Conservation (phyloP, 2,329 filamentous ascomycete species). For the Colletotrichum tropicicola region DNA sequence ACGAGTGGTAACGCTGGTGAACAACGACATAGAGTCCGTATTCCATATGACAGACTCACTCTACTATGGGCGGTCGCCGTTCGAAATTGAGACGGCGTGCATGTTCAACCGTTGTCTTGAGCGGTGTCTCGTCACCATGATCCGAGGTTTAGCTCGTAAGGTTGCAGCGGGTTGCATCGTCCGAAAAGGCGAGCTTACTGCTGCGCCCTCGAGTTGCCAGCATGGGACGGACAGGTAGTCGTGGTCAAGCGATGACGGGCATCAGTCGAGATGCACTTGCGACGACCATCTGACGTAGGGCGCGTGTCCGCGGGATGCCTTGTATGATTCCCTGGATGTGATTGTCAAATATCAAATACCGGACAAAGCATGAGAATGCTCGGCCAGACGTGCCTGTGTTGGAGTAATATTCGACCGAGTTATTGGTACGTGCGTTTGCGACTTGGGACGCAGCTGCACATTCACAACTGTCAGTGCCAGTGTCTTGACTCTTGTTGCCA, state of each 20-base stretch:
- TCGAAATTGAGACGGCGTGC: neutral
- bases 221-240: neutral
- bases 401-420: neutral
- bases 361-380: neutral
- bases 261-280: neutral
- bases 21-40: neutral
- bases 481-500: neutral
- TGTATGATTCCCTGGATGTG: neutral
- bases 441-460: neutral
- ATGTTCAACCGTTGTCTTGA: neutral
- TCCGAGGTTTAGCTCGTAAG: neutral
- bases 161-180: conserved; percentile 1
- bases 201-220: neutral
- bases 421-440: neutral
- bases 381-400: neutral
- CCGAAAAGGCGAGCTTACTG: neutral
- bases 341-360: neutral
- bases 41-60: neutral
- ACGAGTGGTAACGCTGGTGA: neutral
- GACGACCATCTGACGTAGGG: neutral
- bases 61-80: neutral
- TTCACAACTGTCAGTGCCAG: neutral
- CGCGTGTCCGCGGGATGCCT: neutral
- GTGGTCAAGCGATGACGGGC: neutral
- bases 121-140: neutral